phyloP scores from a whole-genome alignment of 108 stramenopile species.

The Tribonema minus region DNA sequence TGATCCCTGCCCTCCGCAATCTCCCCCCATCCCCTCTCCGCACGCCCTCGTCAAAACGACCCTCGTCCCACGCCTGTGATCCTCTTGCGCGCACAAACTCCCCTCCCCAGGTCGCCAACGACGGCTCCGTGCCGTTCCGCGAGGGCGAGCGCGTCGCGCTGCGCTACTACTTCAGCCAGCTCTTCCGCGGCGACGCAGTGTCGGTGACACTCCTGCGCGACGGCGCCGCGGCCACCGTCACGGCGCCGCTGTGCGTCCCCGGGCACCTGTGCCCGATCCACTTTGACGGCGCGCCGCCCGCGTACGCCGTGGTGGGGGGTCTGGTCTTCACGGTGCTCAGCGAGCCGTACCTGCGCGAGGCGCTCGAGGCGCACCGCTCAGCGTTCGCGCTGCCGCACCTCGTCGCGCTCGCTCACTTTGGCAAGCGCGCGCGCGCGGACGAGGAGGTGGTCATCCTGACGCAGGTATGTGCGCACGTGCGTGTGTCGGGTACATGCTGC shows the following conservation, averaged over 20 bases:
- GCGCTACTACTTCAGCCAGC: slow-evolving; percentile 37
- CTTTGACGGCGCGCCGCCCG: slow-evolving; percentile 21
- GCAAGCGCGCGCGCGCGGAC: not conserved
- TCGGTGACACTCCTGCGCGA: slow-evolving; percentile 10
- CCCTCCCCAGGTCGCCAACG: slow-evolving; percentile 42
- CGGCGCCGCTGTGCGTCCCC: slow-evolving; percentile 24
- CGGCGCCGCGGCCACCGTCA: not conserved
- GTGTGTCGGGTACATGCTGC: too few species aligned
- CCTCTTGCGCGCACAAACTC: too few species aligned
- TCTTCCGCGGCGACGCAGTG: slow-evolving; percentile 39
- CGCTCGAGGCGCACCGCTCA: not conserved
- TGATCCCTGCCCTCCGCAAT: too few species aligned
- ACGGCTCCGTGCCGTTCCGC: slow-evolving; percentile 45
- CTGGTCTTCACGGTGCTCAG: slow-evolving; percentile 39
- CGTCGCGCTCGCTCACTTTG: slow-evolving; percentile 2
- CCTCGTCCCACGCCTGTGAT: too few species aligned
- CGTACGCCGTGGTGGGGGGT: slow-evolving; percentile 38
- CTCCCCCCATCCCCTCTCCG: too few species aligned
- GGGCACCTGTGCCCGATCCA: slow-evolving; percentile 17
- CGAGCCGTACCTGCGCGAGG: slow-evolving; percentile 11
- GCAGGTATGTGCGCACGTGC: not conserved
- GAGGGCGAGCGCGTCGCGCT: slow-evolving; percentile 39
- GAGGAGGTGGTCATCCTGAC: slow-evolving; percentile 31
- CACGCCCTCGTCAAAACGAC: too few species aligned
- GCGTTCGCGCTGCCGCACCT: slow-evolving; percentile 6